Evolutionary conservation across 2,329 filamentous ascomycete genomes (phyloP).

Genomic region (Verticillium zaregamsianum): DNA sequence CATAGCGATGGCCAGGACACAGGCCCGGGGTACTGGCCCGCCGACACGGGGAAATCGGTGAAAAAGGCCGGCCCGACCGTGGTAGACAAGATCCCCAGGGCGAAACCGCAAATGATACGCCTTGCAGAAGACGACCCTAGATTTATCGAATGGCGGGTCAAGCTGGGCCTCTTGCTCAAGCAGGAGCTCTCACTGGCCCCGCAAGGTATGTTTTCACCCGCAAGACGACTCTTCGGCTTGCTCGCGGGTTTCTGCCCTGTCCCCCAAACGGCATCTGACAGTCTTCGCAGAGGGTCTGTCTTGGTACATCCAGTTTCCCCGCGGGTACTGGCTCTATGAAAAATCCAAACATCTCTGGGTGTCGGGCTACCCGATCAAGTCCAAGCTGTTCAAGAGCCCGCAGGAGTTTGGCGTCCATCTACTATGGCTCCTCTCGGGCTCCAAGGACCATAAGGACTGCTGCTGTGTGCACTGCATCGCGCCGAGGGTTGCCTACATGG

Average conservation of each 20-base stretch:
- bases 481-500: conserved; percentile 10
- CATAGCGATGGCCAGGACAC: conserved; percentile 42
- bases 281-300: conserved; percentile 31
- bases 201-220: conserved; percentile 25
- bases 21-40: conserved; percentile 38
- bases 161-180: conserved; percentile 40
- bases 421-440: conserved; percentile 46
- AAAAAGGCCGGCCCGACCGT: conserved; percentile 33
- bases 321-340: conserved; percentile 43
- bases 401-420: conserved; percentile 50
- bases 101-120: conserved; percentile 38
- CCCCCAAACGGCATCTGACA: conserved; percentile 10
- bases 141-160: conserved; percentile 40
- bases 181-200: conserved; percentile 37
- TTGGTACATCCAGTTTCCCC: conserved; percentile 40
- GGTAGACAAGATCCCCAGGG: conserved; percentile 30
- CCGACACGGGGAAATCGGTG: conserved; percentile 21
- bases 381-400: conserved; percentile 46
- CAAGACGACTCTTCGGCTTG: neutral
- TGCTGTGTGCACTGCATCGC: conserved; percentile 46
- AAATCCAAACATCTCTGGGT: conserved; percentile 46
- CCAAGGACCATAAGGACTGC: conserved; percentile 43
- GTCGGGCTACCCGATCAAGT: conserved; percentile 43
- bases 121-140: conserved; percentile 38
- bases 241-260: neutral